phyloP scores from a whole-genome alignment of 176 grass and related monocot genomes.

The Aegilops longissima region DNA sequence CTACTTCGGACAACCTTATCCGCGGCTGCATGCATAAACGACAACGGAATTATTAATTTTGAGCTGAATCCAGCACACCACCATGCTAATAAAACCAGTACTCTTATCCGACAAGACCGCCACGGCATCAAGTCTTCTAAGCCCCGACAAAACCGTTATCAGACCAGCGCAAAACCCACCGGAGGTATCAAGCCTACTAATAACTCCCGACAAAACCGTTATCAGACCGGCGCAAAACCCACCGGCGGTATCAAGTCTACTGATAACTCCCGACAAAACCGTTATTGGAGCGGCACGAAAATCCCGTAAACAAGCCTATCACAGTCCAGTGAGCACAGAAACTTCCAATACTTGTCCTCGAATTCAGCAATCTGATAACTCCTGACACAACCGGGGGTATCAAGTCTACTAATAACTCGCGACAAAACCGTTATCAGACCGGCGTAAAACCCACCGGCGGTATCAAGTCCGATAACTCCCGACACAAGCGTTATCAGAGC shows the following conservation, averaged over 20 bases:
- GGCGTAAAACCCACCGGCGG: too few species aligned
- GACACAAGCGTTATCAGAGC: neutral
- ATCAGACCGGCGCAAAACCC: neutral
- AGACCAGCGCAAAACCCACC: neutral
- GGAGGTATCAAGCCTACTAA: neutral
- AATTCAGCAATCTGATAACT: too few species aligned
- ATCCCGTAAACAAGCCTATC: too few species aligned
- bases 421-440: neutral
- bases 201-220: neutral
- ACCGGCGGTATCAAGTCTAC: neutral
- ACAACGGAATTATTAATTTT: neutral
- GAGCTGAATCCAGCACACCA: neutral
- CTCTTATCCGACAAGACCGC: neutral
- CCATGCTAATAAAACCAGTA: neutral
- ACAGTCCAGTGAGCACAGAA: too few species aligned
- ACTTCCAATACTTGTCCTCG: too few species aligned
- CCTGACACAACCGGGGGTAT: too few species aligned
- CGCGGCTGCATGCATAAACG: conserved; percentile 41
- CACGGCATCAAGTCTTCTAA: neutral
- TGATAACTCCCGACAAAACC: neutral
- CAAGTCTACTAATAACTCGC: neutral
- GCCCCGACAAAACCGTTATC: neutral
- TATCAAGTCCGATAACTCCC: neutral
- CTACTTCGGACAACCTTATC: conserved; percentile 31
- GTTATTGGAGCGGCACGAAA: neutral